phyloP scores from a whole-genome alignment of 2,329 filamentous ascomycete species.

The Orbilia quercus region DNA sequence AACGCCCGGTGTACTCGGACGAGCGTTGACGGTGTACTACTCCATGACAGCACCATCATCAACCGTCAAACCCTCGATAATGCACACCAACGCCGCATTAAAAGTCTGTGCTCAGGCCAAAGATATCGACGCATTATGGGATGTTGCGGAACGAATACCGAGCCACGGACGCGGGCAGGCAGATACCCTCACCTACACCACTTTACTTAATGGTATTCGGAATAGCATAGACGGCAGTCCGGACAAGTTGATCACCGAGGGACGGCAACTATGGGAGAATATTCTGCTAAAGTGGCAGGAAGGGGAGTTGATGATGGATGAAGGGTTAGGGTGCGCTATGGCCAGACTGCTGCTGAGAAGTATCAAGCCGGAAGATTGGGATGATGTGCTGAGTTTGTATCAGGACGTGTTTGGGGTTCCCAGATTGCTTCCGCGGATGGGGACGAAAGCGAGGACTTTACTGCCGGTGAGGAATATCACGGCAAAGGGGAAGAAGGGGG shows the following conservation, averaged over 20 bases:
- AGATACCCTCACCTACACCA: conserved; percentile 80
- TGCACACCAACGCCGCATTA: conserved; percentile 89
- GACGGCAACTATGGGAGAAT: conserved; percentile 82
- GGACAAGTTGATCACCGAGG: conserved; percentile 71
- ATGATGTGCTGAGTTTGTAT: conserved; percentile 79
- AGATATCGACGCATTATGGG: conserved; percentile 84
- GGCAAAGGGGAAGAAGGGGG: conserved; percentile 16
- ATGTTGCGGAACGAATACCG: conserved; percentile 77
- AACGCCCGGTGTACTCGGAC: conserved; percentile 70
- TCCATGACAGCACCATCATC: conserved; percentile 74
- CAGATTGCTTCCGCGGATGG: conserved; percentile 64
- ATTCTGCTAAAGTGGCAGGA: conserved; percentile 79
- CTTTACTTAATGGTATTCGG: conserved; percentile 81
- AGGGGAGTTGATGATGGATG: conserved; percentile 78
- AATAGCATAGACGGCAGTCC: conserved; percentile 63
- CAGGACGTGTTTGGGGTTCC: conserved; percentile 83
- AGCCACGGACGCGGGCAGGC: conserved; percentile 72
- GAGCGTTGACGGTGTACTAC: conserved; percentile 80
- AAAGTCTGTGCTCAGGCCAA: conserved; percentile 79
- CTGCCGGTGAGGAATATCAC: conserved; percentile 31
- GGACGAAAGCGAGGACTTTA: conserved; percentile 49
- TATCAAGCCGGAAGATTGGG: conserved; percentile 71
- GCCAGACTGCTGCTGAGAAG: conserved; percentile 78
- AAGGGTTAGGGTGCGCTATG: conserved; percentile 83
- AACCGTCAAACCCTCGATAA: conserved; percentile 76